Evolutionary conservation across 768 basidiomycete species (phyloP).

Genomic region (Lactarius deliciosus): DNA sequence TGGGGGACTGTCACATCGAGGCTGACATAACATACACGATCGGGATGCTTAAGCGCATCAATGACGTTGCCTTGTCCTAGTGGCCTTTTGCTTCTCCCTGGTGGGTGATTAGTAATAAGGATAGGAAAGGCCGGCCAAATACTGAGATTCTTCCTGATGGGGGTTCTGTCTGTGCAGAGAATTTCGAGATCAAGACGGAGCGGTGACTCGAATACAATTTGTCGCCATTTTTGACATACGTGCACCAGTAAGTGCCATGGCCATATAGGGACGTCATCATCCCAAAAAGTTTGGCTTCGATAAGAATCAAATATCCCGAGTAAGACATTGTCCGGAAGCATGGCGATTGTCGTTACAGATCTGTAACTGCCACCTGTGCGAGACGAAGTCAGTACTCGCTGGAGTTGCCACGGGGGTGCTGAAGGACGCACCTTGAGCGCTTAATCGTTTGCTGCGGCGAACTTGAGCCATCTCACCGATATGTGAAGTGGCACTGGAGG

Average conservation of each 20-base stretch:
- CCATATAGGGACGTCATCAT: neutral
- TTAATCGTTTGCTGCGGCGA: neutral
- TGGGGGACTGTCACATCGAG: neutral
- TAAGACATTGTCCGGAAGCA: neutral
- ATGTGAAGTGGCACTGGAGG: no score
- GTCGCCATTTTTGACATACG: neutral
- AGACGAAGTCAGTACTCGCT: neutral
- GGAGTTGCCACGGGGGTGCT: neutral
- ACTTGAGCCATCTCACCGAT: neutral
- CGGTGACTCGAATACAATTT: neutral
- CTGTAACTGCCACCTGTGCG: neutral
- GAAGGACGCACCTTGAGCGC: neutral
- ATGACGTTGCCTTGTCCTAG: neutral
- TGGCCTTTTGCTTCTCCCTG: neutral
- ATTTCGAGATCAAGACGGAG: neutral
- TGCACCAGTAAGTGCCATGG: neutral
- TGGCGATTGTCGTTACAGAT: neutral
- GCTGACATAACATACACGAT: neutral
- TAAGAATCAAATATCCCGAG: neutral
- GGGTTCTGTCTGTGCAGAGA: neutral
- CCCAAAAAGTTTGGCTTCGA: neutral
- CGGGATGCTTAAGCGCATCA: neutral
- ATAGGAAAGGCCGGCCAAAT: neutral
- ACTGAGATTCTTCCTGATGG: neutral
- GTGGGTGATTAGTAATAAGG: neutral